Evolutionary conservation across 2,329 filamentous ascomycete species (phyloP).

Genomic region (Talaromyces sp.): DNA sequence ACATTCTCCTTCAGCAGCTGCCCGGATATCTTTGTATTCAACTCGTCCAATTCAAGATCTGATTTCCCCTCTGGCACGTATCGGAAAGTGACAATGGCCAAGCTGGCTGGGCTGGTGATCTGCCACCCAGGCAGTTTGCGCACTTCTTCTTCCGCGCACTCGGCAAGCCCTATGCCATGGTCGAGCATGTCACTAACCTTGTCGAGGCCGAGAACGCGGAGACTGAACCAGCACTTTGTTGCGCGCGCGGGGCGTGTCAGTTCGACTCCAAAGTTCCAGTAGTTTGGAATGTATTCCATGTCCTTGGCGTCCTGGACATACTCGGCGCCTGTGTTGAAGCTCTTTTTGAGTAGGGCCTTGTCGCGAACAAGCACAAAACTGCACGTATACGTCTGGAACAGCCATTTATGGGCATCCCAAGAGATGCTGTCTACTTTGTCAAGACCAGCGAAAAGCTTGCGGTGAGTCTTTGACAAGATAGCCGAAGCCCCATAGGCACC

Average conservation of each 20-base stretch:
- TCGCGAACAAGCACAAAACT: constrained; percentile 18
- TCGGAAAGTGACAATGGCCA: constrained; percentile 14
- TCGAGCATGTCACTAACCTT: constrained; percentile 17
- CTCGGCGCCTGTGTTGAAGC: constrained; percentile 14
- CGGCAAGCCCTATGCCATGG: constrained; percentile 11
- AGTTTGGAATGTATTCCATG: constrained; percentile 10
- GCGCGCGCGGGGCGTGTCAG: constrained; percentile 17
- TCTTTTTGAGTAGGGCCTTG: constrained; percentile 4
- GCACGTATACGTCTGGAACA: constrained; percentile 22
- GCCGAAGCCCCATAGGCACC: constrained; percentile 18
- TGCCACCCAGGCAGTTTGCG: constrained; percentile 5
- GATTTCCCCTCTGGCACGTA: neutral
- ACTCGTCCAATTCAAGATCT: constrained; percentile 4
- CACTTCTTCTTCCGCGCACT: neutral
- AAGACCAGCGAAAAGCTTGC: constrained; percentile 11
- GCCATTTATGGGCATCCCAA: constrained; percentile 24
- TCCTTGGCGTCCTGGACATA: constrained; percentile 9
- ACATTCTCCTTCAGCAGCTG: neutral
- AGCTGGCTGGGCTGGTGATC: constrained; percentile 1
- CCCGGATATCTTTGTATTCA: constrained; percentile 6
- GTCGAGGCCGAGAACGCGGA: constrained; percentile 15
- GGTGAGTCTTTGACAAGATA: constrained; percentile 12
- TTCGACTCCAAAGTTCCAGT: constrained; percentile 18
- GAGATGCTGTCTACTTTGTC: constrained; percentile 18
- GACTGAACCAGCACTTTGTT: constrained; percentile 19